Percentiles rank a stretch among this genome's conserved stretches.
These are phyloP conservation scores for Fomitopsis schrenkii DNA, from an alignment of 1,284 basidiomycete genomes.

Conservation along the genomic window DNA sequence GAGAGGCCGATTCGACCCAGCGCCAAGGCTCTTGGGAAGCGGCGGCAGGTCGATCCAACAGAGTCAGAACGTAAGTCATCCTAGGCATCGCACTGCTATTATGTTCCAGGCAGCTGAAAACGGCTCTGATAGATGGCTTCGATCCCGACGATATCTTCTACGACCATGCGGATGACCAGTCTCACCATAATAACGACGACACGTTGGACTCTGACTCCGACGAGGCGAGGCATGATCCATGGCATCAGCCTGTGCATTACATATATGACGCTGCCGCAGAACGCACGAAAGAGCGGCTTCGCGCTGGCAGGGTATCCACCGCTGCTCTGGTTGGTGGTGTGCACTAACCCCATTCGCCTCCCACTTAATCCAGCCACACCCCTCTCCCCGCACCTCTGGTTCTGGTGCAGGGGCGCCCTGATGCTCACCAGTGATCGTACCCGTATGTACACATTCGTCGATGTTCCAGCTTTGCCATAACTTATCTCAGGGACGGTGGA, in stretches of 20 bases:
- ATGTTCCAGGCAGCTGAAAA: neutral
- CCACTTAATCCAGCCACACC: neutral
- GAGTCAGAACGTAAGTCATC: slow-evolving; percentile 39
- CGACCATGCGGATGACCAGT: slow-evolving; percentile 28
- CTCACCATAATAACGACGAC: slow-evolving; percentile 26
- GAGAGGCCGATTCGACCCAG: slow-evolving; percentile 50
- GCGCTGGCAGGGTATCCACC: slow-evolving; percentile 34
- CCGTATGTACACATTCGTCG: neutral
- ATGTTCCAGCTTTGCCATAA: neutral
- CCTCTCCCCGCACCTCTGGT: neutral
- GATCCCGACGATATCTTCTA: slow-evolving; percentile 44
- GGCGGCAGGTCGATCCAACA: slow-evolving; percentile 46
- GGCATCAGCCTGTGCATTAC: slow-evolving; percentile 54
- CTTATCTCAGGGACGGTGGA: neutral
- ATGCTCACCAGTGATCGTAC: neutral
- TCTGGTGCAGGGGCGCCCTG: too few relatives aligned
- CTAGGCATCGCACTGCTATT: neutral
- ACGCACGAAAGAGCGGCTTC: slow-evolving; percentile 57
- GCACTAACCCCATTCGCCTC: neutral
- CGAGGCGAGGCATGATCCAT: slow-evolving; percentile 19
- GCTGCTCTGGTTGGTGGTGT: slow-evolving; percentile 28
- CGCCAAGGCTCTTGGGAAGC: slow-evolving; percentile 79
- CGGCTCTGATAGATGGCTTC: slow-evolving; percentile 26
- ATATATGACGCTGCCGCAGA: slow-evolving; percentile 82
- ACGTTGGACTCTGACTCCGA: slow-evolving; percentile 37